These are phyloP conservation scores for Penicillium sp. DNA, from an alignment of 2,329 filamentous ascomycete genomes.

Conservation along the genomic window DNA sequence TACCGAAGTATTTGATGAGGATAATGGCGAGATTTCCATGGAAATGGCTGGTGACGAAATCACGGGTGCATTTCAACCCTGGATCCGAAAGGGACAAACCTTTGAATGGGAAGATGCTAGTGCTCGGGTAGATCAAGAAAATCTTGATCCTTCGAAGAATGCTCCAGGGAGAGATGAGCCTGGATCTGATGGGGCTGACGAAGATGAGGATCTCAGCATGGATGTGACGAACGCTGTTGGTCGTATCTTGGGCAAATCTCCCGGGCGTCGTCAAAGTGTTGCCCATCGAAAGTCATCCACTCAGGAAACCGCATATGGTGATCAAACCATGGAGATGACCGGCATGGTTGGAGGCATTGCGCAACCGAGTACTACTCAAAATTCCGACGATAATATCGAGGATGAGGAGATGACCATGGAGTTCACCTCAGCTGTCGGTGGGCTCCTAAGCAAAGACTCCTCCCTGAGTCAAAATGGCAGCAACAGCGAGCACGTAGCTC, in stretches of 20 bases:
- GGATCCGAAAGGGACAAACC: slow-evolving; percentile 42
- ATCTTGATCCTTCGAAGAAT: slow-evolving; percentile 34
- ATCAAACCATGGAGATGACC: slow-evolving; percentile 46
- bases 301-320: slow-evolving; percentile 44
- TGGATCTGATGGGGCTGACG: slow-evolving; percentile 41
- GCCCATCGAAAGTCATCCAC: slow-evolving; percentile 41
- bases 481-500: slow-evolving; percentile 5
- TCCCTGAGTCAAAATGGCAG: slow-evolving; percentile 10
- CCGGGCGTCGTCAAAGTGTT: slow-evolving; percentile 29
- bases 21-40: slow-evolving; percentile 67
- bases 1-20: slow-evolving; percentile 61
- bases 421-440: slow-evolving; percentile 43
- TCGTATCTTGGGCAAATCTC: slow-evolving; percentile 58
- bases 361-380: slow-evolving; percentile 21
- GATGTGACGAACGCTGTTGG: slow-evolving; percentile 82
- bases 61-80: slow-evolving; percentile 46
- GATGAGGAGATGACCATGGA: slow-evolving; percentile 47
- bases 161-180: slow-evolving; percentile 8
- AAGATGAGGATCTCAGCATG: slow-evolving; percentile 77
- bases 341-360: slow-evolving; percentile 41
- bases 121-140: slow-evolving; percentile 43
- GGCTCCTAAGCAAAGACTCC: slow-evolving; percentile 31
- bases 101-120: slow-evolving; percentile 42
- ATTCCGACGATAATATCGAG: slow-evolving; percentile 32
- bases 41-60: slow-evolving; percentile 62